phyloP scores from a whole-genome alignment of 495 filamentous ascomycete genomes.

The Penicillium bovifimosum region DNA sequence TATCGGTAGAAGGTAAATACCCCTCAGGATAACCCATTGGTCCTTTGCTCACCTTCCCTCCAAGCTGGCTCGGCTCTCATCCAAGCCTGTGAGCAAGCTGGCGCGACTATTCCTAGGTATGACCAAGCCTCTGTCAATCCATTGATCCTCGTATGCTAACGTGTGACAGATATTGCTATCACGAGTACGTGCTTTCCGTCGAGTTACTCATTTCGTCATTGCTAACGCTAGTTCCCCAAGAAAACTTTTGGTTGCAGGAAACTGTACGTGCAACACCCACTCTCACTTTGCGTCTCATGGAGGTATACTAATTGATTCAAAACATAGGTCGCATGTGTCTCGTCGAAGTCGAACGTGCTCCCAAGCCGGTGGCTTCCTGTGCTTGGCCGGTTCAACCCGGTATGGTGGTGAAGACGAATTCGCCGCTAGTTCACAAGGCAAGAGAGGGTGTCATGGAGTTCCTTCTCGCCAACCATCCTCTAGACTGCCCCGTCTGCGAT shows the following conservation, averaged over 20 bases:
- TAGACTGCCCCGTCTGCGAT: slow-evolving; percentile 97
- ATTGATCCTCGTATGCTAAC: slow-evolving; percentile 30
- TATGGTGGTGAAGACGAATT: slow-evolving; percentile 98
- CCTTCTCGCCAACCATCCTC: slow-evolving; percentile 89
- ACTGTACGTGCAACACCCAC: slow-evolving; percentile 52
- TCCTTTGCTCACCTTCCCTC: slow-evolving; percentile 21
- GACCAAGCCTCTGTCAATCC: slow-evolving; percentile 7
- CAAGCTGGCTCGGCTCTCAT: slow-evolving; percentile 83
- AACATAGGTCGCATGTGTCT: slow-evolving; percentile 81
- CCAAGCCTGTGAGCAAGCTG: slow-evolving; percentile 98
- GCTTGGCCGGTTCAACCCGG: slow-evolving; percentile 98
- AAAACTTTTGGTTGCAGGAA: slow-evolving; percentile 97
- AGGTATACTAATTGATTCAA: slow-evolving; percentile 9
- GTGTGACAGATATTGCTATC: slow-evolving; percentile 87
- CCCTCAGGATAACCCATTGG: slow-evolving; percentile 7
- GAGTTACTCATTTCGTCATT: slow-evolving; percentile 5
- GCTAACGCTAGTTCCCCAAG: slow-evolving; percentile 40
- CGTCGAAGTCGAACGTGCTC: slow-evolving; percentile 91
- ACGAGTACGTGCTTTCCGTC: slow-evolving; percentile 61
- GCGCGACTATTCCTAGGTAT: slow-evolving; percentile 79
- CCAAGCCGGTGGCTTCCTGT: slow-evolving; percentile 96
- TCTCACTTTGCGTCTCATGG: background rate
- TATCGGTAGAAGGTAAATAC: slow-evolving; percentile 82
- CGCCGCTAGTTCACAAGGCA: slow-evolving; percentile 91
- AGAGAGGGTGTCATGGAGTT: slow-evolving; percentile 99